Evolutionary conservation across 2,329 filamentous ascomycete species (phyloP).

Genomic region (Blastomyces emzantsi): DNA sequence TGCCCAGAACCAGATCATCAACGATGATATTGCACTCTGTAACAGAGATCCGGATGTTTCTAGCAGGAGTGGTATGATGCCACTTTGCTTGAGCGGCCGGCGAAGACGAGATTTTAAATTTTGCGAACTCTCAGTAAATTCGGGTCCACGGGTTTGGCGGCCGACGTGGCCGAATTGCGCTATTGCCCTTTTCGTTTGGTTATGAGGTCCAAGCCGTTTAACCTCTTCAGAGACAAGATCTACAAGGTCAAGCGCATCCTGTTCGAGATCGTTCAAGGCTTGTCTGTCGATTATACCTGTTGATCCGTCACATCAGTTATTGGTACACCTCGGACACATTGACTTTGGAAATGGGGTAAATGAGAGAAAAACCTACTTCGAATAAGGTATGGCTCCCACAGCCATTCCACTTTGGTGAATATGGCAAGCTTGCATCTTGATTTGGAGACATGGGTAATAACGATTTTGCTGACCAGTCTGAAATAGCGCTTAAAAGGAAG

Average conservation of each 20-base stretch:
- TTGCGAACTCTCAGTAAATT: slow-evolving; percentile 29
- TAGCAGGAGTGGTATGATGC: slow-evolving; percentile 58
- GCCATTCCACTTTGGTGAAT: slow-evolving; percentile 83
- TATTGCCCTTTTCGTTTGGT: slow-evolving; percentile 41
- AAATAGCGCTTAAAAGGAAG: slow-evolving; percentile 73
- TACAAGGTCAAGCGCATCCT: slow-evolving; percentile 40
- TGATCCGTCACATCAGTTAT: background rate
- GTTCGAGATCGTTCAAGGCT: slow-evolving; percentile 60
- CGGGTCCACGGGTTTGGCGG: slow-evolving; percentile 33
- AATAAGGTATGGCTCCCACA: slow-evolving; percentile 49
- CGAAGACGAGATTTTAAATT: slow-evolving; percentile 35
- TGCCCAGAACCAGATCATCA: slow-evolving; percentile 69
- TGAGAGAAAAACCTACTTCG: slow-evolving; percentile 28
- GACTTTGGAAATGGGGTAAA: background rate
- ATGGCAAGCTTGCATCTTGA: slow-evolving; percentile 86
- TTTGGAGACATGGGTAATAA: slow-evolving; percentile 89
- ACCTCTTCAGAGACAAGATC: slow-evolving; percentile 45
- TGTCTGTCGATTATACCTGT: slow-evolving; percentile 48
- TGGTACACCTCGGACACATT: background rate
- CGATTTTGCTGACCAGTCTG: slow-evolving; percentile 76
- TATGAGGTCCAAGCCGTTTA: slow-evolving; percentile 37
- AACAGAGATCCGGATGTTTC: slow-evolving; percentile 64
- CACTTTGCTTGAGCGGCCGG: slow-evolving; percentile 51
- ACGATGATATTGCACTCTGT: slow-evolving; percentile 63
- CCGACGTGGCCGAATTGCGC: slow-evolving; percentile 42